Conservation (phyloP, 108 stramenopile species). For the Stephanodiscus triporus region DNA sequence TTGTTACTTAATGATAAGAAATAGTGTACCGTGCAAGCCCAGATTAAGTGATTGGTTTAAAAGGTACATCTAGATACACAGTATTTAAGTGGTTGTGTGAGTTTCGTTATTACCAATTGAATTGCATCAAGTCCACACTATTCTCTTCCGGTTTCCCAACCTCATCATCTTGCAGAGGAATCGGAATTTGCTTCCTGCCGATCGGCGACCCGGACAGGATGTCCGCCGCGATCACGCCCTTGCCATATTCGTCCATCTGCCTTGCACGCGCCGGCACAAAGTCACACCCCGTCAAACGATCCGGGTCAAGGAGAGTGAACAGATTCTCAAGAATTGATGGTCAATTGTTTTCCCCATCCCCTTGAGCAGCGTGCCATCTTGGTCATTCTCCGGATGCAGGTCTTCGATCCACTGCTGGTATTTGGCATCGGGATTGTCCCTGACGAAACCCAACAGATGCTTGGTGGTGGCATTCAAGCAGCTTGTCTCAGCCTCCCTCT, state of each 20-base stretch:
- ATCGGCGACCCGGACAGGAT: conserved; percentile 36
- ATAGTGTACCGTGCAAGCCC: too few relatives aligned
- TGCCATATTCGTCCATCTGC: conserved; percentile 39
- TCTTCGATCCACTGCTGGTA: conserved; percentile 82
- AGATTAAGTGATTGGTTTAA: not conserved
- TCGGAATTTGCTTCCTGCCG: not conserved
- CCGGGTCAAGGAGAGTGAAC: too few relatives aligned
- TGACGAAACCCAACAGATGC: conserved; percentile 28
- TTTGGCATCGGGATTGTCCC: conserved; percentile 53
- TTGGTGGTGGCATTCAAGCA: conserved; percentile 53
- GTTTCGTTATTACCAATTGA: not conserved
- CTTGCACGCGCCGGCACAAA: conserved; percentile 40
- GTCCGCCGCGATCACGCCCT: conserved; percentile 31
- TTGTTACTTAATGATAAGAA: not conserved
- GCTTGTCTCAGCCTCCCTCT: conserved; percentile 59
- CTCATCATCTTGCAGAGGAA: not conserved
- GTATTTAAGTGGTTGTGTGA: too few relatives aligned
- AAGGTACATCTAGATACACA: too few relatives aligned
- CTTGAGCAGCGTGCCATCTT: conserved; percentile 45
- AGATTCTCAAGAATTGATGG: conserved; percentile 81
- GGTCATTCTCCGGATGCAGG: conserved; percentile 76
- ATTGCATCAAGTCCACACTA: conserved; percentile 4
- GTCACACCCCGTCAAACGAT: not conserved
- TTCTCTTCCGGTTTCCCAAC: not conserved
- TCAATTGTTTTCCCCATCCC: conserved; percentile 60